Conservation (phyloP, 2,329 filamentous ascomycete species). For the Sclerotinia minor region DNA sequence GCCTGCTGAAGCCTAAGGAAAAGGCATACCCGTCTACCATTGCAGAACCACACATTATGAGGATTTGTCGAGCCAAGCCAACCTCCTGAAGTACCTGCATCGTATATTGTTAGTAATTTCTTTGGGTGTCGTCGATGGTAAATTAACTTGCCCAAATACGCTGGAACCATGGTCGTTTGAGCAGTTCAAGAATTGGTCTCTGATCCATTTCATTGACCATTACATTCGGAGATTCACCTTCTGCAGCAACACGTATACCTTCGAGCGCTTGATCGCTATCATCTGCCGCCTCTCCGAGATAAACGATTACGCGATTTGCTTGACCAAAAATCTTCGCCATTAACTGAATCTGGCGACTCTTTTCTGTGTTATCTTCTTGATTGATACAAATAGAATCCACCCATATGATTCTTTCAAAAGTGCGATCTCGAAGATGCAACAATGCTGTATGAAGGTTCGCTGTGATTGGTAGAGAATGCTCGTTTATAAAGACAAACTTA, state of each 20-base stretch:
- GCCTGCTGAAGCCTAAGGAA: background rate
- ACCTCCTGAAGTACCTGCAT: slow-evolving; percentile 1
- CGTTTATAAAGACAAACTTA: slow-evolving; percentile 16
- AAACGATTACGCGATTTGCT: slow-evolving; percentile 28
- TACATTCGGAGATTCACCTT: slow-evolving; percentile 5
- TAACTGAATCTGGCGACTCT: slow-evolving; percentile 24
- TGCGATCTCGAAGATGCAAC: slow-evolving; percentile 22
- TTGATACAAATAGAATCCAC: slow-evolving; percentile 23
- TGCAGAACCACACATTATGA: slow-evolving; percentile 2
- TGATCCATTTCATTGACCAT: background rate
- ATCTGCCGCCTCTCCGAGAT: slow-evolving; percentile 25
- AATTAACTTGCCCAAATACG: slow-evolving; percentile 26
- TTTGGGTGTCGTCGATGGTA: background rate
- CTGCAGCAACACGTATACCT: slow-evolving; percentile 19
- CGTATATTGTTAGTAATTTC: background rate
- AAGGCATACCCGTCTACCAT: background rate
- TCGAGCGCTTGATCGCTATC: slow-evolving; percentile 22
- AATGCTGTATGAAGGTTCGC: slow-evolving; percentile 25
- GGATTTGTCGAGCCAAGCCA: background rate
- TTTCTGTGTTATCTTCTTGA: background rate
- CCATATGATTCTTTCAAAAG: slow-evolving; percentile 18
- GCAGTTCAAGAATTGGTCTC: slow-evolving; percentile 7
- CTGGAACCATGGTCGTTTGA: slow-evolving; percentile 25
- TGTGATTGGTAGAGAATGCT: slow-evolving; percentile 1
- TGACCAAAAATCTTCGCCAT: slow-evolving; percentile 29